Evolutionary conservation across 441 rosid genomes (phyloP).

Genomic region (Codiaeum variegatum): DNA sequence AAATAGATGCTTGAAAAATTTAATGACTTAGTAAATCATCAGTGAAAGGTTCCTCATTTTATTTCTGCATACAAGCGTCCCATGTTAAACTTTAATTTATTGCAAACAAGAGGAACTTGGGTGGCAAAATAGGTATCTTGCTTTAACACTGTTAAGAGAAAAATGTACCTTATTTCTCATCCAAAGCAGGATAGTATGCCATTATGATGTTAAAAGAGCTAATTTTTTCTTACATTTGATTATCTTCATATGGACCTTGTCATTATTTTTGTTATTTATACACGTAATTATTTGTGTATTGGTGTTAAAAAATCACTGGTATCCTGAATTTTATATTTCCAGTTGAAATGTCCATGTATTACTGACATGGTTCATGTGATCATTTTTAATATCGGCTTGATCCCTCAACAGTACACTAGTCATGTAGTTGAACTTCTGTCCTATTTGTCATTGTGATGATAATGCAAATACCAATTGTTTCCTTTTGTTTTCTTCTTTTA

Average conservation of each 20-base stretch:
- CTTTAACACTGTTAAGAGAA: not conserved
- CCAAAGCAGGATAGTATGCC: not conserved
- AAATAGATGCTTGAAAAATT: not conserved
- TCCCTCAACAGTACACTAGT: not conserved
- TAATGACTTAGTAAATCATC: not conserved
- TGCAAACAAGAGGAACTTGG: not conserved
- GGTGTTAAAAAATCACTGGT: not conserved
- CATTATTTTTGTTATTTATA: not conserved
- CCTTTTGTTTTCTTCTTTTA: not conserved
- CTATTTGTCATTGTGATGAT: not conserved
- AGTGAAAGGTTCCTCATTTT: not conserved
- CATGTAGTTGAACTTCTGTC: not conserved
- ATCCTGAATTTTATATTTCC: not conserved
- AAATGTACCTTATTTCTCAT: not conserved
- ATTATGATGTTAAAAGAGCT: not conserved
- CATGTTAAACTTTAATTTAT: not conserved
- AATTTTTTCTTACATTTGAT: not conserved
- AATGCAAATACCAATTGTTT: not conserved
- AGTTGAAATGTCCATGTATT: not conserved
- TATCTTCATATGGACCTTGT: not conserved
- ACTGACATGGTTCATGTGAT: not conserved
- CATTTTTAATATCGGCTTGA: not conserved
- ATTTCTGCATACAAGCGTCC: not conserved
- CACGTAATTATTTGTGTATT: not conserved
- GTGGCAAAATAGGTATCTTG: not conserved